Evolutionary conservation across 768 basidiomycete genomes (phyloP).

Genomic region (Tulasnella sp.): DNA sequence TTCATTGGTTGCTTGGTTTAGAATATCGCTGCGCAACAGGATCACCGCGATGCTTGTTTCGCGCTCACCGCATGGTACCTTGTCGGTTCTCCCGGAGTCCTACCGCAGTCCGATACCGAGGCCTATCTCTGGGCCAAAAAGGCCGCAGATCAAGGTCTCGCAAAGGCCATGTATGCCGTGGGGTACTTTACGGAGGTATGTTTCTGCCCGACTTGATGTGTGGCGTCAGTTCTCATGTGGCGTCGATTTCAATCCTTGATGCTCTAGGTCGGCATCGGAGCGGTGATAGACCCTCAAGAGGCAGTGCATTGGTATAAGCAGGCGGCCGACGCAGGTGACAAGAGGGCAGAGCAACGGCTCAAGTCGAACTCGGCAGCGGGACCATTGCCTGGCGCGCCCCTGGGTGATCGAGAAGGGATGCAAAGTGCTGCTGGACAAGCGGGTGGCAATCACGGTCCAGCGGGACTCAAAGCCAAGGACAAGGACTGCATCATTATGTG

Average conservation of each 20-base stretch:
- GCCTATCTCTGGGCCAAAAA: conserved; percentile 96
- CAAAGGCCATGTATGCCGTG: conserved; percentile 95
- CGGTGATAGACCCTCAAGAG: conserved; percentile 51
- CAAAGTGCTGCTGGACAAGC: conserved; percentile 31
- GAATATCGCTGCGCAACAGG: conserved; percentile 98
- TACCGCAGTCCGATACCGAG: conserved; percentile 97
- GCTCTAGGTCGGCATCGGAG: conserved; percentile 68
- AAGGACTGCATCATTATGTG: conserved; percentile 86
- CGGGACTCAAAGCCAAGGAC: conserved; percentile 25
- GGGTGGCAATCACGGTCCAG: conserved; percentile 30
- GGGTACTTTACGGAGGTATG: conserved; percentile 85
- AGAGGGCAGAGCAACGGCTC: conserved; percentile 78
- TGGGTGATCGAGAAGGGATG: conserved; percentile 42
- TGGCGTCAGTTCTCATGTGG: too few species aligned
- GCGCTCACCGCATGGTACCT: conserved; percentile 99
- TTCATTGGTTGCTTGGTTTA: conserved; percentile 26
- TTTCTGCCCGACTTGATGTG: too few species aligned
- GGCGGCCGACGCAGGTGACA: conserved; percentile 86
- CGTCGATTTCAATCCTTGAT: not conserved
- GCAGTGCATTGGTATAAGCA: conserved; percentile 74
- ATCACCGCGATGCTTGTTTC: conserved; percentile 93
- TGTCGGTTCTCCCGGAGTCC: conserved; percentile 91
- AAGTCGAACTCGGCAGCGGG: conserved; percentile 42
- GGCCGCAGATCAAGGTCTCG: conserved; percentile 81
- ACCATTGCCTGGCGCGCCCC: conserved; percentile 37